Conservation (phyloP, 805 yeast genomes). For the Wickerhamiella kurtzmanii region DNA sequence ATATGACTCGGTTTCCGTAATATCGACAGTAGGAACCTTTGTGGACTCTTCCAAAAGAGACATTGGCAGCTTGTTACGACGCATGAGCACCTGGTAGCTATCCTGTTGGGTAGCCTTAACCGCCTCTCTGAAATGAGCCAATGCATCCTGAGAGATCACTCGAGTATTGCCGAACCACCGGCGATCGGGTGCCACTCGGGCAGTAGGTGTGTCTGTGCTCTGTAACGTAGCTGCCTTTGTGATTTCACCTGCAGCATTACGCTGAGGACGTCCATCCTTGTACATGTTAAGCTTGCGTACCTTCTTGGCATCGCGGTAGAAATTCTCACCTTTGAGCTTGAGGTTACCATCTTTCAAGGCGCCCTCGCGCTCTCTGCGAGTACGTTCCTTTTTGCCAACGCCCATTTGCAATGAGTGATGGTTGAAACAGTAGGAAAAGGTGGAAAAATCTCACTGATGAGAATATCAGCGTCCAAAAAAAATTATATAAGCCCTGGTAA, state of each 20-base stretch:
- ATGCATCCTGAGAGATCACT: conserved; percentile 93
- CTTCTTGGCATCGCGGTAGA: conserved; percentile 81
- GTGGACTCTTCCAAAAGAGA: conserved; percentile 73
- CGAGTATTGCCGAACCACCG: conserved; percentile 97
- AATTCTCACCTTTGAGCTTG: conserved; percentile 92
- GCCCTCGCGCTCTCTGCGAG: conserved; percentile 71
- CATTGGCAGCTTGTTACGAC: conserved; percentile 90
- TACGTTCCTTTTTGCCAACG: conserved; percentile 80
- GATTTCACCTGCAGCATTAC: conserved; percentile 79
- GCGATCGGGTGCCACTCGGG: conserved; percentile 90
- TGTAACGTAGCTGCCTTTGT: conserved; percentile 80
- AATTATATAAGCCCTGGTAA: neutral
- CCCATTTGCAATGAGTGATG: conserved; percentile 57
- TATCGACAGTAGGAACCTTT: conserved; percentile 64
- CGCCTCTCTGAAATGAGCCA: conserved; percentile 87
- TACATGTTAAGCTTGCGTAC: conserved; percentile 86
- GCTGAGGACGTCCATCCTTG: conserved; percentile 74
- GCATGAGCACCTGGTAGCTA: conserved; percentile 70
- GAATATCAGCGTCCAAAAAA: neutral
- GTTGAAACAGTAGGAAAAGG: neutral
- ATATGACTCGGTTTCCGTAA: conserved; percentile 80
- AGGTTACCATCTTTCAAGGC: conserved; percentile 77
- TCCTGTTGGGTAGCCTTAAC: conserved; percentile 75
- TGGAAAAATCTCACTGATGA: neutral
- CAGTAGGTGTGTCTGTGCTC: conserved; percentile 73